Conservation (phyloP, 164 flowering plant genomes). For the Vitis rotundifolia region DNA sequence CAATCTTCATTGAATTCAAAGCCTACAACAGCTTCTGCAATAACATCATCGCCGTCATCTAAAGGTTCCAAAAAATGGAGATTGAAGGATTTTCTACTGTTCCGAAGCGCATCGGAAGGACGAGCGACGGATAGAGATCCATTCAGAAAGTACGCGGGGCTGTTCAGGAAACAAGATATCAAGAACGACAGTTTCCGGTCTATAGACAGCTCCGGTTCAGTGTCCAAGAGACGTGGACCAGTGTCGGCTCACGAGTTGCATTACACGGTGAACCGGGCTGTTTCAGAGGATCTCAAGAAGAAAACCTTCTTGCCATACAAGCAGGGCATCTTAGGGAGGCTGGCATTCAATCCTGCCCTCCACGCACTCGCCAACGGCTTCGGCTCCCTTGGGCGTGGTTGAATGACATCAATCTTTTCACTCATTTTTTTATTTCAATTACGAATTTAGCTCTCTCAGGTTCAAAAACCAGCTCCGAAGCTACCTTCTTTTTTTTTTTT, state of each 20-base stretch:
- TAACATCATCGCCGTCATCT: slow-evolving; percentile 13
- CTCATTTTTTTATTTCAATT: too few relatives aligned
- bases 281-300: slow-evolving; percentile 67
- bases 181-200: slow-evolving; percentile 53
- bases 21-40: slow-evolving; percentile 12
- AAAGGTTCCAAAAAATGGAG: slow-evolving; percentile 61
- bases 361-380: slow-evolving; percentile 49
- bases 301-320: slow-evolving; percentile 84
- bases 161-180: slow-evolving; percentile 34
- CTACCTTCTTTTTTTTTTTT: too few relatives aligned
- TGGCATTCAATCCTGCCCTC: slow-evolving; percentile 55
- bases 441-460: too few relatives aligned
- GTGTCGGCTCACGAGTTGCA: slow-evolving; percentile 84
- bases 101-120: slow-evolving; percentile 95
- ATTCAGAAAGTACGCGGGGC: slow-evolving; percentile 49
- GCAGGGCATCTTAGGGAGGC: slow-evolving; percentile 67
- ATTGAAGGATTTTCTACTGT: slow-evolving; percentile 69
- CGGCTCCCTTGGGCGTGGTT: slow-evolving; percentile 23
- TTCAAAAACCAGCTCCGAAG: too few relatives aligned
- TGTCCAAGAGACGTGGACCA: slow-evolving; percentile 37
- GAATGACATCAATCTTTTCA: neutral
- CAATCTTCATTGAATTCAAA: slow-evolving; percentile 10
- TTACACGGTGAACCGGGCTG: slow-evolving; percentile 75
- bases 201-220: slow-evolving; percentile 36
- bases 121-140: slow-evolving; percentile 68